phyloP scores from a whole-genome alignment of 129 eudicot species.

The Tanacetum coccineum region DNA sequence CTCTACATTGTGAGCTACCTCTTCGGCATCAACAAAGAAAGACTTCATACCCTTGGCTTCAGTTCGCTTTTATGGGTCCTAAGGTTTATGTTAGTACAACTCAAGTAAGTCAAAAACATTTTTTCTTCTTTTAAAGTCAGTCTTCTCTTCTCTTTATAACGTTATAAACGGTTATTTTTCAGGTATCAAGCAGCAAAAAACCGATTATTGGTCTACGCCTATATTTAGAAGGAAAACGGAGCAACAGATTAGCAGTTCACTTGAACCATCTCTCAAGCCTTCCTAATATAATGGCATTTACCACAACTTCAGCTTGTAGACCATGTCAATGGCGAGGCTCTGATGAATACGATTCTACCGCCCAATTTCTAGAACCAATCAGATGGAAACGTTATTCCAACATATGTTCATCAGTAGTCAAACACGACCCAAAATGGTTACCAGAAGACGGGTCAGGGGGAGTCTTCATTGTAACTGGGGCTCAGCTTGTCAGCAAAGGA shows the following conservation, averaged over 20 bases:
- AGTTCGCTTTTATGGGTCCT: slow-evolving; percentile 21
- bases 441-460: slow-evolving; percentile 43
- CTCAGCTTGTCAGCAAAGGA: slow-evolving; percentile 74
- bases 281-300: slow-evolving; percentile 38
- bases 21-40: slow-evolving; percentile 26
- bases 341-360: slow-evolving; percentile 48
- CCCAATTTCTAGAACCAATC: slow-evolving; percentile 71
- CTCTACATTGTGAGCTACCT: slow-evolving; percentile 22
- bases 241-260: slow-evolving; percentile 16
- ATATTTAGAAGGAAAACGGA: slow-evolving; percentile 9
- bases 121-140: not conserved
- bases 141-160: not conserved
- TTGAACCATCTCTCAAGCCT: slow-evolving; percentile 13
- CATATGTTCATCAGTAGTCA: slow-evolving; percentile 62
- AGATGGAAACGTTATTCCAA: slow-evolving; percentile 74
- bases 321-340: slow-evolving; percentile 79
- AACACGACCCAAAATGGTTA: slow-evolving; percentile 72
- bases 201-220: slow-evolving; percentile 11
- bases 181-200: slow-evolving; percentile 48
- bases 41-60: slow-evolving; percentile 28
- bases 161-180: not conserved
- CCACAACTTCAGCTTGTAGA: slow-evolving; percentile 3
- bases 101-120: slow-evolving; percentile 12
- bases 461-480: slow-evolving; percentile 80
- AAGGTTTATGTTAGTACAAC: slow-evolving; percentile 24